phyloP scores from a whole-genome alignment of 129 eudicot species.

The Dittrichia graveolens region DNA sequence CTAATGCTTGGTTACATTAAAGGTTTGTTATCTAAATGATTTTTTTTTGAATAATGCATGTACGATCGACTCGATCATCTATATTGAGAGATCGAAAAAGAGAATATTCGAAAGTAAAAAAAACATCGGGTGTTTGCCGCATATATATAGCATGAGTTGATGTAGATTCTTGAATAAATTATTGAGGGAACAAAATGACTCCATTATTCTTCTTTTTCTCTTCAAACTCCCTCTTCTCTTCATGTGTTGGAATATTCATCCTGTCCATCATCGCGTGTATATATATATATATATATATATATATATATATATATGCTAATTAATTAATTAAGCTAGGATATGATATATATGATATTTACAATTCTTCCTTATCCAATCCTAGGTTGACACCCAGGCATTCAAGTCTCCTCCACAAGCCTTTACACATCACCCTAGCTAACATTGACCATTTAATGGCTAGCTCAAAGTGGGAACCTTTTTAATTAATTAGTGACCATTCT shows the following conservation, averaged over 20 bases:
- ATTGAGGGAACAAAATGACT: conserved; percentile 33
- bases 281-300: too few relatives aligned
- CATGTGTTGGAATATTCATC: conserved; percentile 42
- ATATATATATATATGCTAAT: too few relatives aligned
- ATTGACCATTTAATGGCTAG: conserved; percentile 37
- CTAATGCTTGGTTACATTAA: too few relatives aligned
- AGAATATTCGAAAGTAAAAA: conserved; percentile 20
- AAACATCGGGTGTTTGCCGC: conserved; percentile 42
- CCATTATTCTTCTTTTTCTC: conserved; percentile 31
- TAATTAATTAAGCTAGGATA: too few relatives aligned
- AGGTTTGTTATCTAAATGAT: too few relatives aligned
- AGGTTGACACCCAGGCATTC: conserved; percentile 25
- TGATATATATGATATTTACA: conserved; percentile 10
- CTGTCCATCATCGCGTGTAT: too few relatives aligned
- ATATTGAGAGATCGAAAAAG: too few relatives aligned
- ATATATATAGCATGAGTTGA: conserved; percentile 9
- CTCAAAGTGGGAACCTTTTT: conserved; percentile 40
- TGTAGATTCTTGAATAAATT: conserved; percentile 30
- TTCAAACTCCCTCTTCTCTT: conserved; percentile 1
- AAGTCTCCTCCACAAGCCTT: conserved; percentile 16
- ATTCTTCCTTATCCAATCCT: conserved; percentile 34
- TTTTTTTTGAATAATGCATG: too few relatives aligned
- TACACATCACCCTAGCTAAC: conserved; percentile 34
- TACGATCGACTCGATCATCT: too few relatives aligned
- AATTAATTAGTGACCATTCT: conserved; percentile 36